Percentiles rank a stretch among this genome's conserved stretches.
phyloP scores from a whole-genome alignment of 305 asterid species.

The Fraxinus platypoda region DNA sequence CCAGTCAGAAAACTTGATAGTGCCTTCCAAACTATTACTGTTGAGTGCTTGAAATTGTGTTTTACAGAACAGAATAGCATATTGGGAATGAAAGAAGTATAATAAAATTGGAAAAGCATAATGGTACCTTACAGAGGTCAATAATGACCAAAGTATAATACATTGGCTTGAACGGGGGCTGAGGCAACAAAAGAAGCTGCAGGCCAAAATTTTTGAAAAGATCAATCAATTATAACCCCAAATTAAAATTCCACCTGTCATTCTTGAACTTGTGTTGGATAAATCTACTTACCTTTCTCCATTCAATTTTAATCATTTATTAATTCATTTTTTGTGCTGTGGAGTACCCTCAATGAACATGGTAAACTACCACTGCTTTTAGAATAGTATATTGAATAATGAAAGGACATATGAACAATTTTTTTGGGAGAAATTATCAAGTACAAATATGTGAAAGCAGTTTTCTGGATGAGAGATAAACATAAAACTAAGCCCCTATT shows the following conservation, averaged over 20 bases:
- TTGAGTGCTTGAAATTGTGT: not conserved
- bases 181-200: slow-evolving; percentile 96
- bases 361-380: not conserved
- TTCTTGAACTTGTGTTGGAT: not conserved
- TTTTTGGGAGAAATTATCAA: not conserved
- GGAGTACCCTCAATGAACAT: not conserved
- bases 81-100: not conserved
- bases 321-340: not conserved
- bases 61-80: slow-evolving; percentile 10
- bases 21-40: not conserved
- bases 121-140: slow-evolving; percentile 92
- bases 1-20: slow-evolving; percentile 26
- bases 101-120: slow-evolving; percentile 7
- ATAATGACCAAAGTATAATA: slow-evolving; percentile 96
- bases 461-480: not conserved
- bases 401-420: not conserved
- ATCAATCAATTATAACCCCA: slow-evolving; percentile 12
- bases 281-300: not conserved
- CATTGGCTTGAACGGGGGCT: slow-evolving; percentile 90
- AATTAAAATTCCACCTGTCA: slow-evolving; percentile 1
- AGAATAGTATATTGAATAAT: not conserved
- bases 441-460: not conserved
- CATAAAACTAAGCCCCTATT: not conserved
- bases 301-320: not conserved
- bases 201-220: slow-evolving; percentile 15